Evolutionary conservation across 768 basidiomycete species (phyloP).

Genomic region (Boletus patriciae): DNA sequence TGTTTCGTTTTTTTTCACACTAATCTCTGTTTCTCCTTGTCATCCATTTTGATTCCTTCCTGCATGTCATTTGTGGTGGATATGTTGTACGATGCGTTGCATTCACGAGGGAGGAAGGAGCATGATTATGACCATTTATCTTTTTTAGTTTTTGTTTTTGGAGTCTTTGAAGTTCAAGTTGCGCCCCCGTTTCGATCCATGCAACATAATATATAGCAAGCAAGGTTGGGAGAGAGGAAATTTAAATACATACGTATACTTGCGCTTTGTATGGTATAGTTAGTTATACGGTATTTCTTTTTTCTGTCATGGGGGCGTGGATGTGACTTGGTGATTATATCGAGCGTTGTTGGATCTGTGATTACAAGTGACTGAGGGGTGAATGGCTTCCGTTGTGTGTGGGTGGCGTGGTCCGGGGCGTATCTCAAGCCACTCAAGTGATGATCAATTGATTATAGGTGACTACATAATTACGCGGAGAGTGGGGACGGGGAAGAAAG

Average conservation of each 20-base stretch:
- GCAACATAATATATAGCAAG: too few species aligned
- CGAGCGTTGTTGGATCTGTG: background rate
- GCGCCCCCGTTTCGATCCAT: too few species aligned
- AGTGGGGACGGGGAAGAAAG: too few species aligned
- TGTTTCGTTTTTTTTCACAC: background rate
- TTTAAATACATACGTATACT: too few species aligned
- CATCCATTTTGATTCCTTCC: background rate
- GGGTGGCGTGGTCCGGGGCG: too few species aligned
- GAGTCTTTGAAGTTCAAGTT: background rate
- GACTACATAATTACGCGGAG: too few species aligned
- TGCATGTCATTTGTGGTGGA: background rate
- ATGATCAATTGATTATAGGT: too few species aligned
- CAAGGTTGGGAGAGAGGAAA: background rate
- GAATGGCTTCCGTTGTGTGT: too few species aligned
- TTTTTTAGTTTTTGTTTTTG: background rate
- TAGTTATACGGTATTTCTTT: constrained; percentile 2
- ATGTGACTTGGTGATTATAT: background rate
- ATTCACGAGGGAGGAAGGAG: background rate
- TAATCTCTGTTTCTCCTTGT: background rate
- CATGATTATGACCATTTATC: background rate
- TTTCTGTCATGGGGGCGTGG: background rate
- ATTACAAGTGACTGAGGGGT: too few species aligned
- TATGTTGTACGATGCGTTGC: constrained; percentile 5
- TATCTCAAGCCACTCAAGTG: too few species aligned
- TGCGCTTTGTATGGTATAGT: background rate